Evolutionary conservation across 306 rosid species (phyloP), one percentile per base, ranked within the genome.

Genomic region (Comarum palustre): DNA sequence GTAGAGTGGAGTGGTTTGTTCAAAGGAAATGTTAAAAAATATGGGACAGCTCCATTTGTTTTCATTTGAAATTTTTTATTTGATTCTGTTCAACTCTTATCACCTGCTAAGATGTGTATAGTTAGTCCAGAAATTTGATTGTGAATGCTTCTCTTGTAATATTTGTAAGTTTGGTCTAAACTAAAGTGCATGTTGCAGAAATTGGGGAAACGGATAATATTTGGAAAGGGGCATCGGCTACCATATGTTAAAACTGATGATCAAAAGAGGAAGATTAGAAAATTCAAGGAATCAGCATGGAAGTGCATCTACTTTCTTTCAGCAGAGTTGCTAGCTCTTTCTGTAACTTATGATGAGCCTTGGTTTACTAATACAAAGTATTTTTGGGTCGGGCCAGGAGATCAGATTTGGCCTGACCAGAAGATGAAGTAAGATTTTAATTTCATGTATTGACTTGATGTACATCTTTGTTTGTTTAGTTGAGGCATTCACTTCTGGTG

Each of bases 241-340:
- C 78, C 68, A 75, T 86, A 88, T 84, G 57, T 84, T 66, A 72
- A 85, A 52, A 73, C 89, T 3, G 74, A 66, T 4, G 89, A 88
- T 62, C 81, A 77, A 39, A 82, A 73, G 82, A 91, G 87, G 86
- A 94, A 84, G 91, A 91, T 94, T 62, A 76, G 85, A 41, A 94
- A 94, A 74, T 91, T 94, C 75, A 91, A 89, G 84, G 98, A 94
- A 81, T 94, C 98, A 34, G 98, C 98, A 16, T 94, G 98, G 98
- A 94, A 94, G 84, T 89, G 80, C 69, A 48, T 91, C 73, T 94
- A 90, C 84, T 94, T 73, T 86, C 84, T 91, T 60, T 86, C 97
- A 2, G 96, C 98, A 2, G 98, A 91, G 88, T 13, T 91, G 71
- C 74, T 94, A 59, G 96, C 88, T 57, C 79, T 94, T 67, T 78